Conservation (phyloP, 1,284 basidiomycete genomes). For the Trametes versicolor region DNA sequence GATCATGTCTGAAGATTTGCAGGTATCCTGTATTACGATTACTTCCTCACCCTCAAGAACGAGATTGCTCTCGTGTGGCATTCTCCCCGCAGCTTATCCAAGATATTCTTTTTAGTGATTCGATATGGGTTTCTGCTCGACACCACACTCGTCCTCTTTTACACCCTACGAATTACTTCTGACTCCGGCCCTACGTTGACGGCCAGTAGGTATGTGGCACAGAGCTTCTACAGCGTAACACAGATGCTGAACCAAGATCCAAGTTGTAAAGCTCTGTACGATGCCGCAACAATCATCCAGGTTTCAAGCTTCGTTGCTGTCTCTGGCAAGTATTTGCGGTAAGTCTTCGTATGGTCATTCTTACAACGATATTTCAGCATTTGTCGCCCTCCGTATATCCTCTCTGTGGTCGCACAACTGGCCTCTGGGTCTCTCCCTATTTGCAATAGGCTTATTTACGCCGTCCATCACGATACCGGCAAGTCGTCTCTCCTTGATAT, state of each 20-base stretch:
- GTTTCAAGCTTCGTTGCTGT: background rate
- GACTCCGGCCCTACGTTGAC: background rate
- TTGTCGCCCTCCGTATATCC: conserved; percentile 9
- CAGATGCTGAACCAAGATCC: background rate
- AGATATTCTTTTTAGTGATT: conserved; percentile 4
- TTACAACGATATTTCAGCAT: background rate
- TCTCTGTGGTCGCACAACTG: conserved; percentile 13
- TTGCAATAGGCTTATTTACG: conserved; percentile 3
- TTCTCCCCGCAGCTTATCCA: background rate
- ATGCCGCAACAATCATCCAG: background rate
- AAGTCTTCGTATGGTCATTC: background rate
- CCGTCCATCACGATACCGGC: background rate
- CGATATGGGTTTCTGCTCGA: conserved; percentile 6
- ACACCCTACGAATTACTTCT: background rate
- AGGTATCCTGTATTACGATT: conserved; percentile 12
- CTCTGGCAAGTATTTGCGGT: background rate
- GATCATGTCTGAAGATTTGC: background rate
- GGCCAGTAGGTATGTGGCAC: background rate
- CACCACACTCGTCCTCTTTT: conserved; percentile 1
- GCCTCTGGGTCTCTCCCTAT: conserved; percentile 2
- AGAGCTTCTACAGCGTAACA: background rate
- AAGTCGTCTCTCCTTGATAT: background rate
- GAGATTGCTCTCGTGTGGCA: conserved; percentile 5
- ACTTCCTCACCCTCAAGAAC: conserved; percentile 1
- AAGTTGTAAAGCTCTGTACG: conserved; percentile 2